Base-by-base conservation (phyloP, 345 rosid species). In the Psidium guajava region DNA sequence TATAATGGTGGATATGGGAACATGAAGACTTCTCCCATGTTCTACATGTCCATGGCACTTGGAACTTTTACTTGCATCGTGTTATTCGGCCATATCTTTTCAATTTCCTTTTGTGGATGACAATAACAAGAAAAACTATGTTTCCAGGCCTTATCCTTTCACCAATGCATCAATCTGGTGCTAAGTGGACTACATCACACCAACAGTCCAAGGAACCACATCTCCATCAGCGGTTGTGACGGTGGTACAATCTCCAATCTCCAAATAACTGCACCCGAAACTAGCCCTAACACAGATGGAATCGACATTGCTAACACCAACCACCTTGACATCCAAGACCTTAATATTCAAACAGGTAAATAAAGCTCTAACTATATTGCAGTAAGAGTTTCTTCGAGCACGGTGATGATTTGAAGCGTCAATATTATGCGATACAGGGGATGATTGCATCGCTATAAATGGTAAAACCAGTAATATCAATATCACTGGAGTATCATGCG, bases 241-340 rank as follows among this genome's bases (percentile, higher is more conserved):
- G 86, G 55, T 2, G 84, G 64, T 27, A 84, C 88, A 3, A 49
- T 92, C 54, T 89, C 90, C 20, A 86, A 88, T 74, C n/a, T 92
- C 69, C 64, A 59, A 5, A 85, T 93, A 53, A 44, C 4, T 9
- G 92, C 93, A 28, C 93, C 95, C 1, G 81, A 0, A 6, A 20
- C 84, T 11, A 91, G 92, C 61, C 93, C 91, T 44, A 93, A 92
- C 64, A 92, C 92, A 0, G 93, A 93, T 81, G 95, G 93, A 50
- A 89, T 91, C 53, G 90, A 90, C 86, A 82, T 93, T 11, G 1
- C 86, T 5, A 0, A 0, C 7, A 86, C 92, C 7, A 85, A 59
- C 55, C 8, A 86, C 7, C 82, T 93, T 61, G 8, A 32, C 6
- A 81, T 91, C 18, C 32, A 15, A 1, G 82, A 85, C 61, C 86